Evolutionary conservation across 805 yeast genomes (phyloP).

Genomic region (Sporopachydermia quercuum): DNA sequence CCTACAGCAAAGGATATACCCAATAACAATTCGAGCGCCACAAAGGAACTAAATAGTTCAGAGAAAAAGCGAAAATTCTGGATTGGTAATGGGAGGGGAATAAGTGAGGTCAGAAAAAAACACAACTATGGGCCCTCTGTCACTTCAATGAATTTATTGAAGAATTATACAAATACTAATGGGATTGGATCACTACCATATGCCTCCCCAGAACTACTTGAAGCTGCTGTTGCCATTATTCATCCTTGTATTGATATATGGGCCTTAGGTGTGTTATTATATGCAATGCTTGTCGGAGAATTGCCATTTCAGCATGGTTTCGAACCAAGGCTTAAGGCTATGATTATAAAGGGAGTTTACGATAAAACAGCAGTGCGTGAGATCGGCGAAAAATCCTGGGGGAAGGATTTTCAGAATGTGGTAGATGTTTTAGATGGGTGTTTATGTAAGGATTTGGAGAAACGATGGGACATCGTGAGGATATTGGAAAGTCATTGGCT

Average conservation of each 20-base stretch:
- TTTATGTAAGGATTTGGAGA: constrained; percentile 33
- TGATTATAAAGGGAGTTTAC: constrained; percentile 55
- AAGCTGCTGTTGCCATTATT: constrained; percentile 35
- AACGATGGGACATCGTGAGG: constrained; percentile 34
- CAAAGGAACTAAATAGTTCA: no score
- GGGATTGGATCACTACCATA: constrained; percentile 82
- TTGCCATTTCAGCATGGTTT: constrained; percentile 77
- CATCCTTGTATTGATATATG: constrained; percentile 72
- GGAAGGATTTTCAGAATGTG: constrained; percentile 10
- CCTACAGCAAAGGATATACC: neutral
- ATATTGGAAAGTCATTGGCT: constrained; percentile 12
- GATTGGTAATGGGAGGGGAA: constrained; percentile 8
- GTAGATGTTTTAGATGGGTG: constrained; percentile 34
- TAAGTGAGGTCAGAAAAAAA: constrained; percentile 9
- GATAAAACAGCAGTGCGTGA: constrained; percentile 27
- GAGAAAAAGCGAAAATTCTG: neutral
- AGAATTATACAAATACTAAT: constrained; percentile 4
- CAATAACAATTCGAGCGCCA: neutral
- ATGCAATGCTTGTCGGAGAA: constrained; percentile 56
- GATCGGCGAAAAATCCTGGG: constrained; percentile 15
- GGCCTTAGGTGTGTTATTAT: constrained; percentile 77
- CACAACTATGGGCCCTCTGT: constrained; percentile 17
- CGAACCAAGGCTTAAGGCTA: constrained; percentile 62
- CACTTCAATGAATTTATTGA: constrained; percentile 8
- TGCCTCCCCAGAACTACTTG: constrained; percentile 76